Base-by-base conservation (phyloP, 208 protist genomes). In the Trypanosoma boissoni region DNA sequence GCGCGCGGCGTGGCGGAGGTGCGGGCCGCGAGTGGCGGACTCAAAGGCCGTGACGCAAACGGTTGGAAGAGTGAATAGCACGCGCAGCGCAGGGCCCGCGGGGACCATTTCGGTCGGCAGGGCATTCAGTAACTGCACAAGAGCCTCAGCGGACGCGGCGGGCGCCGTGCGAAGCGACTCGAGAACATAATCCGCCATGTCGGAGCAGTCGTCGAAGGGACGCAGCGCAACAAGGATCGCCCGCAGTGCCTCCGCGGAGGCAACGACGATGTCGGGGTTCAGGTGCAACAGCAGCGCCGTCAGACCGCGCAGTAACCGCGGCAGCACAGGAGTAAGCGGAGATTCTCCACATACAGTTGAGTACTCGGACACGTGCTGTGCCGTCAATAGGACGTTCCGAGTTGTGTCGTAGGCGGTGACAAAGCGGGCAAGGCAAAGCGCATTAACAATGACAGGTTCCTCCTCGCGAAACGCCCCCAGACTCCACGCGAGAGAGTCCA, bases 151-250 rank as follows among this genome's bases (percentile, higher is more conserved):
- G 2, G 52, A 51, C 14, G 45, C 49, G 5, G 55, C 62, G 2
- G 73, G 58, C 9, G 28, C 46, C 18, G 44, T 46, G 51, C 51
- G 45, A 55, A 78, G 54, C 12, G 75, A 77, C 64, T 85, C 68
- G 42, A 77, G 44, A 2, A 72, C 57, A 52, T 80, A 85, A 59
- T 70, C 72, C 29, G 72, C 60, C n/a, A 78, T 52, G 56, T 34
- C 48, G 23, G 9, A 12, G 16, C 21, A 74, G 21, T 50, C 53
- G 10, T 42, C 27, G 18, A 51, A 37, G 0, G 37, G 29, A 12
- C 26, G 26, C 2, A n/a, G 46, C 14, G 37, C 39, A 4, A 48
- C 48, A 8, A 69, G 6, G 5, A 70, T 21, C 43, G 36, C 49
- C 29, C 36, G 42, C 46, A 82, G 4, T 3, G 74, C 62, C 6